phyloP scores from a whole-genome alignment of 495 filamentous ascomycete genomes.

The Annulohypoxylon nitens region DNA sequence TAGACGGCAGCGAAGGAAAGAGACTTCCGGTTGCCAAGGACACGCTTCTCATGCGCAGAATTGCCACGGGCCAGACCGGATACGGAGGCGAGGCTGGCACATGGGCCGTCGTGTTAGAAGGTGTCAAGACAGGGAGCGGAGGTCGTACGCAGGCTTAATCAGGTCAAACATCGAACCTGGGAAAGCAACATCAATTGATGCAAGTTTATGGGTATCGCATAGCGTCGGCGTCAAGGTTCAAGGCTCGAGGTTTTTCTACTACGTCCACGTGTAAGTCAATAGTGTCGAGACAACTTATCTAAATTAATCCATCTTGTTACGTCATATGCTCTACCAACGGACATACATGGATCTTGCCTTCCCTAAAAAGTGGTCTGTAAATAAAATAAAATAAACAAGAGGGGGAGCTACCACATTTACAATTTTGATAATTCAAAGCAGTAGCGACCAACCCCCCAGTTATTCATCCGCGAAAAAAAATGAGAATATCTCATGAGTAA shows the following conservation, averaged over 20 bases:
- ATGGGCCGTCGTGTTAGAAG: slow-evolving; percentile 53
- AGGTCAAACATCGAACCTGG: background rate
- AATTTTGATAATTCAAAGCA: no score
- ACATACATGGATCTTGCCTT: no score
- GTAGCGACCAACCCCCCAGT: no score
- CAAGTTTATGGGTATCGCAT: slow-evolving; percentile 43
- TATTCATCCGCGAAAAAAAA: no score
- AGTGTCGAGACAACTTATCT: background rate
- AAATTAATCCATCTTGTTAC: no score
- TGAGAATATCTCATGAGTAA: no score
- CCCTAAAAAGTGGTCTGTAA: no score
- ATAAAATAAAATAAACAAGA: no score
- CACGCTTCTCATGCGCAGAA: slow-evolving; percentile 73
- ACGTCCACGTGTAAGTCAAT: background rate
- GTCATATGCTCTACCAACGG: no score
- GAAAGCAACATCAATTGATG: background rate
- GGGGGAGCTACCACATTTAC: no score
- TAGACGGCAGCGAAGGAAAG: slow-evolving; percentile 72
- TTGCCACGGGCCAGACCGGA: slow-evolving; percentile 40
- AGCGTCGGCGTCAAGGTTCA: slow-evolving; percentile 51
- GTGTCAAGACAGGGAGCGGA: slow-evolving; percentile 51
- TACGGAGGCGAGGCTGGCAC: slow-evolving; percentile 42
- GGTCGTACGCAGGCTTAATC: slow-evolving; percentile 45
- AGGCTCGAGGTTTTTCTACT: background rate
- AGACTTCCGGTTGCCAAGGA: slow-evolving; percentile 73